Conservation (phyloP, 441 rosid species). For the Kokia cookei region DNA sequence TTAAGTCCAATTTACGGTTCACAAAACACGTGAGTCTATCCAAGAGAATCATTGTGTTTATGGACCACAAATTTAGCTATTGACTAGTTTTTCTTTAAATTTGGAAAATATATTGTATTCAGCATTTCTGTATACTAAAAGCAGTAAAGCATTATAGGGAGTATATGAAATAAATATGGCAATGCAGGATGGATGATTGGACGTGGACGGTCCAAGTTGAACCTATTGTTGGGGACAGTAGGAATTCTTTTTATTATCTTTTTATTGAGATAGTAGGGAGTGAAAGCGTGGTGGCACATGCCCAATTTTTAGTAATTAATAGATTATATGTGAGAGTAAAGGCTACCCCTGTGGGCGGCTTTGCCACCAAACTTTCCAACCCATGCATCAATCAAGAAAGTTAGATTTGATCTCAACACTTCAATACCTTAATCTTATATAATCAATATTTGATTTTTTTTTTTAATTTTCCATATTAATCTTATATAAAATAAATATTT, state of each 20-base stretch:
- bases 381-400: not conserved
- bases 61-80: no score
- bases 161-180: not conserved
- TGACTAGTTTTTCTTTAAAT: no score
- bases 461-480: no score
- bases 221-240: not conserved
- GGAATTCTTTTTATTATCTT: not conserved
- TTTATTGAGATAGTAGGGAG: not conserved
- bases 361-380: not conserved
- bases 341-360: not conserved
- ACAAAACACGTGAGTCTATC: no score
- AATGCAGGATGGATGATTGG: not conserved
- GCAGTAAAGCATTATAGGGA: not conserved
- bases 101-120: not conserved
- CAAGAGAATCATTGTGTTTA: no score
- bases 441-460: no score
- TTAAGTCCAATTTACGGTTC: no score
- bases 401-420: not conserved
- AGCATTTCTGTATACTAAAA: not conserved
- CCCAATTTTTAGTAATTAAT: no score
- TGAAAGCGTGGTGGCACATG: no score
- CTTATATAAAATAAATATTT: no score
- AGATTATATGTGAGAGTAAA: no score
- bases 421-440: no score
- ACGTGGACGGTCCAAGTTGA: not conserved